These are phyloP conservation scores for Diplocarpon rosae DNA, from an alignment of 2,329 filamentous ascomycete species.

Conservation along the genomic window DNA sequence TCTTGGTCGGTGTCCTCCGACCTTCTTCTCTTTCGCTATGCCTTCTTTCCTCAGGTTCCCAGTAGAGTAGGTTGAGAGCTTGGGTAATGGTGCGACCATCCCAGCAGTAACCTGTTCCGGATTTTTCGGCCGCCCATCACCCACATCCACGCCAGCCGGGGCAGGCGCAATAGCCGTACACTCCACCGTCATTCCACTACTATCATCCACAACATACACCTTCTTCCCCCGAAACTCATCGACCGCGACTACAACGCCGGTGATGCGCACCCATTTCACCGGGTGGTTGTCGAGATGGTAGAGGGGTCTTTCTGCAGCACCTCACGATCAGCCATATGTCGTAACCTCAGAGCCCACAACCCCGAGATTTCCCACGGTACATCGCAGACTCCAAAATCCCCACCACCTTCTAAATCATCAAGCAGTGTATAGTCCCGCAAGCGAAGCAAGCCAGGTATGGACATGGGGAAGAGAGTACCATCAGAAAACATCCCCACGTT, in stretches of 20 bases:
- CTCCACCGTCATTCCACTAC: constrained; percentile 49
- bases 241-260: constrained; percentile 57
- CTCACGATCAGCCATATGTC: too few species aligned
- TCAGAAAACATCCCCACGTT: constrained; percentile 38
- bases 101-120: constrained; percentile 7
- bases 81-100: neutral
- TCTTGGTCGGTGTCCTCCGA: neutral
- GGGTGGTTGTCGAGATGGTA: constrained; percentile 66
- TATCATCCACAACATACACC: constrained; percentile 53
- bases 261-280: constrained; percentile 62
- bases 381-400: neutral
- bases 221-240: constrained; percentile 38
- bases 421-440: too few species aligned
- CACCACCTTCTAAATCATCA: neutral
- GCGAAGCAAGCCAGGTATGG: neutral
- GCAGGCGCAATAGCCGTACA: constrained; percentile 20
- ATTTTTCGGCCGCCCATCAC: constrained; percentile 2
- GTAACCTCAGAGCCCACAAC: too few species aligned
- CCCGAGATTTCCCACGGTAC: too few species aligned
- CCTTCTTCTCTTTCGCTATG: too few species aligned
- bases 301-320: constrained; percentile 43
- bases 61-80: too few species aligned
- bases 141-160: neutral
- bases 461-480: constrained; percentile 31
- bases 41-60: too few species aligned